Percentiles rank a stretch among this genome's conserved stretches.
Conservation (phyloP, 2,329 filamentous ascomycete species). For the Xylariaceae sp. region DNA sequence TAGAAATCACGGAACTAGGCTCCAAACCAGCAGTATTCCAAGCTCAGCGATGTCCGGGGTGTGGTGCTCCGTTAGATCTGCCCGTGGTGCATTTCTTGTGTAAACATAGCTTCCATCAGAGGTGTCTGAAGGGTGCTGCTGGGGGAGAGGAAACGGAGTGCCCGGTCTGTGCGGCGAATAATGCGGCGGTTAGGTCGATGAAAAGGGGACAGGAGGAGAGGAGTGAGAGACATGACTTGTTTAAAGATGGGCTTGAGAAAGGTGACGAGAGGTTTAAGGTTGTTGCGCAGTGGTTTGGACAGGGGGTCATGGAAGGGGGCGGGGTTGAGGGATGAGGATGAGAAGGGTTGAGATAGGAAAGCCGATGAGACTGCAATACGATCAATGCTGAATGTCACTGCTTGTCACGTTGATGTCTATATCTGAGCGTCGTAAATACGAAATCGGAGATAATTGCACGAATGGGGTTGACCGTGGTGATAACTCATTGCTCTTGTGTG, state of each 20-base stretch:
- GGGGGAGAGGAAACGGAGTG: conserved; percentile 64
- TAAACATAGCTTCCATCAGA: conserved; percentile 94
- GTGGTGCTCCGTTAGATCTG: conserved; percentile 72
- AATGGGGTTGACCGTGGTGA: no score
- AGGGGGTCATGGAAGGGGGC: conserved; percentile 69
- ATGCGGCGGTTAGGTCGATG: conserved; percentile 85
- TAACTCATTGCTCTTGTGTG: no score
- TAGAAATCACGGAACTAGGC: conserved; percentile 72
- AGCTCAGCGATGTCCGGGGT: conserved; percentile 81
- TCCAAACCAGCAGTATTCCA: conserved; percentile 86
- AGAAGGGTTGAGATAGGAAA: no score
- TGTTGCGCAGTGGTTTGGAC: conserved; percentile 89
- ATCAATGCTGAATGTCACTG: no score
- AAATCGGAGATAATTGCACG: no score
- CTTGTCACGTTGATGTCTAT: no score
- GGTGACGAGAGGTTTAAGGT: conserved; percentile 85
- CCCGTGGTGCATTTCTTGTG: conserved; percentile 95
- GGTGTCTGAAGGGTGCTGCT: conserved; percentile 63
- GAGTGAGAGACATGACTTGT: conserved; percentile 82
- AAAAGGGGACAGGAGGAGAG: conserved; percentile 81
- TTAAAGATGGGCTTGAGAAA: conserved; percentile 69
- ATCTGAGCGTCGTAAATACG: no score
- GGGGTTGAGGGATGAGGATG: conserved; percentile 11
- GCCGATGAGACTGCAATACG: no score
- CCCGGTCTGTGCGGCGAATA: conserved; percentile 77